Evolutionary conservation across 345 rosid species (phyloP).

Genomic region (Passiflora organensis): DNA sequence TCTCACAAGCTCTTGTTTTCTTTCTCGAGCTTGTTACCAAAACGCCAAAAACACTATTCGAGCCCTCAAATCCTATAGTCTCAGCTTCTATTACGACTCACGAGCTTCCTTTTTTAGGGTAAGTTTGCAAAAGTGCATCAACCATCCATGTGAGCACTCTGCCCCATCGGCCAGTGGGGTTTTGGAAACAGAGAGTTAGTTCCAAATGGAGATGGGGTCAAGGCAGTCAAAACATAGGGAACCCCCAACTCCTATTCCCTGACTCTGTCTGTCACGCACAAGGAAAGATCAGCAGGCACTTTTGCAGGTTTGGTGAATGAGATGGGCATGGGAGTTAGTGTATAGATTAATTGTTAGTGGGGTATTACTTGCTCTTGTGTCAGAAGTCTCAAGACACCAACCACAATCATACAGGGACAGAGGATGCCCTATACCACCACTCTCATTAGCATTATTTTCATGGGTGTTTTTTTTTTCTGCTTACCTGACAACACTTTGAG

Average conservation of each 20-base stretch:
- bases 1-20: constrained; percentile 10
- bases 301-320: constrained; percentile 19
- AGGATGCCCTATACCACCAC: too few species aligned
- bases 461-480: too few species aligned
- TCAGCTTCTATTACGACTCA: too few species aligned
- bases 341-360: constrained; percentile 5
- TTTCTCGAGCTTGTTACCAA: background rate
- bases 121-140: too few species aligned
- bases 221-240: constrained; percentile 45
- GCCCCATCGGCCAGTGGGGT: constrained; percentile 22
- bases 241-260: constrained; percentile 17
- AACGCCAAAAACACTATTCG: too few species aligned
- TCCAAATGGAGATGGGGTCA: background rate
- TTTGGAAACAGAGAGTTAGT: constrained; percentile 6
- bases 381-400: constrained; percentile 17
- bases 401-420: constrained; percentile 12
- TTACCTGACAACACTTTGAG: too few species aligned
- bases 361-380: constrained; percentile 8
- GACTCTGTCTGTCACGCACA: constrained; percentile 20
- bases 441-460: too few species aligned
- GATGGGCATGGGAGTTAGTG: constrained; percentile 31
- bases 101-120: too few species aligned
- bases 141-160: constrained; percentile 34
- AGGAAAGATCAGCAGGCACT: constrained; percentile 18
- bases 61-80: too few species aligned